Evolutionary conservation across 2,329 filamentous ascomycete species (phyloP).

Genomic region (Xylariaceae sp.): DNA sequence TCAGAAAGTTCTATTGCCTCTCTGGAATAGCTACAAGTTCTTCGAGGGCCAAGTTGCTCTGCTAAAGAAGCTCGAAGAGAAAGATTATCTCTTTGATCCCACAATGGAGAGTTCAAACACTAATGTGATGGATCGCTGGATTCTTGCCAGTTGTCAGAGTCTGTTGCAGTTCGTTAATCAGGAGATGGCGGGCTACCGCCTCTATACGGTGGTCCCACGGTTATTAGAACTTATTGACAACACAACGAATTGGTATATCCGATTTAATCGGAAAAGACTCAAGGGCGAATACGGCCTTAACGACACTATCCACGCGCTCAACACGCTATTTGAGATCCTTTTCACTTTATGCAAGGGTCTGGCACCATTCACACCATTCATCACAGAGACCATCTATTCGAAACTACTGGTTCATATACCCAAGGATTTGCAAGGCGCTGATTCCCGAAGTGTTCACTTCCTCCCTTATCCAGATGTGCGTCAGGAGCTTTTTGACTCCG

Average conservation of each 20-base stretch:
- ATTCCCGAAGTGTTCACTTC: slow-evolving; percentile 90
- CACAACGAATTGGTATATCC: slow-evolving; percentile 98
- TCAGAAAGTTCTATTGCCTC: slow-evolving; percentile 83
- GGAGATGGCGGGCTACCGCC: slow-evolving; percentile 83
- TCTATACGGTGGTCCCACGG: slow-evolving; percentile 91
- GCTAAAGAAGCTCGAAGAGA: slow-evolving; percentile 81
- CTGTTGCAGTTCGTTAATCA: slow-evolving; percentile 89
- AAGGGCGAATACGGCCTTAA: slow-evolving; percentile 70
- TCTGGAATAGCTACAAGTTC: slow-evolving; percentile 98
- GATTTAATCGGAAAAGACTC: slow-evolving; percentile 83
- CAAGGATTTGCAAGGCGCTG: slow-evolving; percentile 68
- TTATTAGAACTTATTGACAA: slow-evolving; percentile 86
- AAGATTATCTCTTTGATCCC: slow-evolving; percentile 81
- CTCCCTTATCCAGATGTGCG: slow-evolving; percentile 86
- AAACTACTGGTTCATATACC: slow-evolving; percentile 84
- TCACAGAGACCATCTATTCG: slow-evolving; percentile 92
- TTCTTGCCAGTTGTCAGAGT: slow-evolving; percentile 89
- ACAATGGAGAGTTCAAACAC: slow-evolving; percentile 75
- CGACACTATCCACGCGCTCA: slow-evolving; percentile 88
- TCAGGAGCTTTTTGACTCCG: slow-evolving; percentile 84
- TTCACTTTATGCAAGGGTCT: slow-evolving; percentile 78
- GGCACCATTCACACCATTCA: slow-evolving; percentile 93
- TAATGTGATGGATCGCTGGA: slow-evolving; percentile 97
- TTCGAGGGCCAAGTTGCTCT: slow-evolving; percentile 87
- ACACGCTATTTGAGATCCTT: slow-evolving; percentile 92